Conservation (phyloP, 2,329 filamentous ascomycete genomes). For the Diplocarpon rosae region DNA sequence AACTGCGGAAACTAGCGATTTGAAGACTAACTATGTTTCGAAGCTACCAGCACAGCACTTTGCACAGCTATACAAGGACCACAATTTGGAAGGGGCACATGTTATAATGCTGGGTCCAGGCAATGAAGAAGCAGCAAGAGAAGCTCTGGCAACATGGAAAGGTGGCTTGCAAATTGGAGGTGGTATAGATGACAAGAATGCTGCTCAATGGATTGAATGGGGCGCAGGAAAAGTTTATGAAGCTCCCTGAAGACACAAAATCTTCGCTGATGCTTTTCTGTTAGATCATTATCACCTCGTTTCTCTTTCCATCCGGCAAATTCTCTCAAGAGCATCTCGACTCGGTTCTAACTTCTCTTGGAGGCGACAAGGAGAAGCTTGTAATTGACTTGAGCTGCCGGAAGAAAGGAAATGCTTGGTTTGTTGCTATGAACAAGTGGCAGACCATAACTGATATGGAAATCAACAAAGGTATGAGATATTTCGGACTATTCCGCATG, state of each 20-base stretch:
- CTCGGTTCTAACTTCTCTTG: constrained; percentile 61
- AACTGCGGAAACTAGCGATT: constrained; percentile 48
- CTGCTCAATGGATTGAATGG: constrained; percentile 70
- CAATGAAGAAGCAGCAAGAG: constrained; percentile 68
- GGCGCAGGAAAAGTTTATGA: constrained; percentile 74
- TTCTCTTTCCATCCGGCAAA: constrained; percentile 72
- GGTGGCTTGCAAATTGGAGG: constrained; percentile 78
- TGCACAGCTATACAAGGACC: constrained; percentile 67
- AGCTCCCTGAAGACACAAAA: background rate
- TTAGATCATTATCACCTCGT: constrained; percentile 95
- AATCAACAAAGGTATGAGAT: constrained; percentile 61
- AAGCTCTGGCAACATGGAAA: constrained; percentile 71
- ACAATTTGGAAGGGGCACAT: constrained; percentile 68
- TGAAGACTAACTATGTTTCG: constrained; percentile 91
- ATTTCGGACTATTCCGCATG: background rate
- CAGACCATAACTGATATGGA: constrained; percentile 97
- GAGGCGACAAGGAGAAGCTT: constrained; percentile 64
- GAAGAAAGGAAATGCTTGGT: constrained; percentile 64
- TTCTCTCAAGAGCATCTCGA: constrained; percentile 73
- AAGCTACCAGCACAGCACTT: constrained; percentile 72
- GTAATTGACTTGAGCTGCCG: constrained; percentile 95
- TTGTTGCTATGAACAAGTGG: constrained; percentile 99
- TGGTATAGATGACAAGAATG: constrained; percentile 83
- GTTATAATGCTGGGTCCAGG: constrained; percentile 93
- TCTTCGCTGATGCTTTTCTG: constrained; percentile 11